Evolutionary conservation across 345 rosid genomes (phyloP), one percentile per base, ranked within the genome.

Genomic region (Lumnitzera racemosa): DNA sequence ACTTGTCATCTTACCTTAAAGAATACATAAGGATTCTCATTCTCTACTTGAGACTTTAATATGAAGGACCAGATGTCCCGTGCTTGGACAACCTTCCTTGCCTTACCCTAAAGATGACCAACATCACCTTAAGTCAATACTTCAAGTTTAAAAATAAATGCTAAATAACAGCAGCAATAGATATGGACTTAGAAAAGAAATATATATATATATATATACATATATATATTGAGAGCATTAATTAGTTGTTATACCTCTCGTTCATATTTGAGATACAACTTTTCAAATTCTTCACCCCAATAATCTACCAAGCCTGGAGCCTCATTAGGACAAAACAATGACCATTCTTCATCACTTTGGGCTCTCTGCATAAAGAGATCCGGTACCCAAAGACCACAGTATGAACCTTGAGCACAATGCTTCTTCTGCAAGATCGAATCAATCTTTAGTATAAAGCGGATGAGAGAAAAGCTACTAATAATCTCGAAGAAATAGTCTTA

Each of bases 291-390:
- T 9, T 70, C 76, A 24, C 97, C 97, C 97, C 96, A 90, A 49
- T 90, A 74, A 76, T 90, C 97, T 59, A 81, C 91, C 77, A 91
- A 66, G 41, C 98, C 95, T 0, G 92, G 89, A 67, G 97, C 82
- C 74, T 87, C 97, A 63, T 64, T 83, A 31, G 96, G 96, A 59
- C 96, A 87, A 77, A 90, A 88, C 43, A 90, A 68, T 49, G 97
- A 85, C 97, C 97, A 90, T 7, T 51, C 54, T 11, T 82, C 94
- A 75, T 83, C 75, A 68, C 75, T 73, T 64, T 82, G 90, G 90
- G 52, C 96, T 70, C 96, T 83, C 68, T 90, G 79, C 97, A 90
- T 90, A 61, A 90, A 90, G 12, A 90, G 86, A 83, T 90, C 94
- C 53, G 94, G 97, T 2, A 90, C 80, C 97, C 97, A 90, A 15